These are phyloP conservation scores for Sedum album DNA, from an alignment of 164 flowering plant species.

Conservation along the genomic window DNA sequence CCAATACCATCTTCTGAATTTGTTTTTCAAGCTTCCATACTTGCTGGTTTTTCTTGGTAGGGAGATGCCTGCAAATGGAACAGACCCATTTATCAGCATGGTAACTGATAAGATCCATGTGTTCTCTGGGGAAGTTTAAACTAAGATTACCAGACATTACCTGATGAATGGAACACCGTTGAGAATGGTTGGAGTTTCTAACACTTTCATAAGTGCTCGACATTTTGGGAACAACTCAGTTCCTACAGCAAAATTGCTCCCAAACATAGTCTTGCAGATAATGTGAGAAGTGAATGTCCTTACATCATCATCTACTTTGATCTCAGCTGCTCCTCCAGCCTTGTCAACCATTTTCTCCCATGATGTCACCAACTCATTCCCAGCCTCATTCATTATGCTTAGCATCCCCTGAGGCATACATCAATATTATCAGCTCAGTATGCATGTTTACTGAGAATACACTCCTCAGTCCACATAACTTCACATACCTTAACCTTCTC, in stretches of 20 bases:
- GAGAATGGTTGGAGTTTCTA: conserved; percentile 13
- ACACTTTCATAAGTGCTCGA: conserved; percentile 19
- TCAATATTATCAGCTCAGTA: not conserved
- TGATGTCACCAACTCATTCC: conserved; percentile 11
- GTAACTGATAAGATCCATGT: not conserved
- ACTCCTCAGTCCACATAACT: not conserved
- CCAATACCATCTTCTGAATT: conserved; percentile 11
- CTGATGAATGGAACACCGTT: conserved; percentile 20
- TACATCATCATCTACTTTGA: conserved; percentile 19
- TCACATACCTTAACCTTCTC: conserved; percentile 25
- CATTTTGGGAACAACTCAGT: conserved; percentile 20
- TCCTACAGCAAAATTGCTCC: conserved; percentile 18
- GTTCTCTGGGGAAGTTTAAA: not conserved
- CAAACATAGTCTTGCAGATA: conserved; percentile 26
- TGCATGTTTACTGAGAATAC: not conserved
- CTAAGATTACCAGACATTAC: conserved; percentile 17
- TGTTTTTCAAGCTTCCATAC: conserved; percentile 25
- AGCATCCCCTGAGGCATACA: conserved; percentile 18
- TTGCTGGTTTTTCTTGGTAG: conserved; percentile 18
- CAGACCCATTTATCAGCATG: not conserved
- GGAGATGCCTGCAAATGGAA: conserved; percentile 14
- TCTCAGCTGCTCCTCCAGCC: conserved; percentile 15
- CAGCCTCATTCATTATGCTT: conserved; percentile 17
- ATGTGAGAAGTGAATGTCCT: conserved; percentile 23
- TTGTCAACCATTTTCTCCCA: conserved; percentile 19